Conservation (phyloP, 352 stramenopile genomes). For the Phytophthora constricta region DNA sequence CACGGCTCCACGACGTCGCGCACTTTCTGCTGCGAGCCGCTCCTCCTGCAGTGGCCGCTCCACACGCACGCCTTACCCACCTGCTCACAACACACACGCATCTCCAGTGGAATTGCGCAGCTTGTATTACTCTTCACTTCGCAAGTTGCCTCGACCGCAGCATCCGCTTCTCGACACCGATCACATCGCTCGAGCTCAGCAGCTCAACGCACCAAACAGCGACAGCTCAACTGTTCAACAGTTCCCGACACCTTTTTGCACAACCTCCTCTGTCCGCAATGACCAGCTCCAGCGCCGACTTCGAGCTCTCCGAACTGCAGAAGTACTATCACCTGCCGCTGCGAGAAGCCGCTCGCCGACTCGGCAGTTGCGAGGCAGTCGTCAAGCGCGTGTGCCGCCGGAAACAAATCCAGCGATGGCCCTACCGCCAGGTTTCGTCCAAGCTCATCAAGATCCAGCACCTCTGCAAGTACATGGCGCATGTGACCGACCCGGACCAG, state of each 20-base stretch:
- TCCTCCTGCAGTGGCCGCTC: constrained; percentile 10
- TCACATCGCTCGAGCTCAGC: no score
- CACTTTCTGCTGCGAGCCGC: constrained; percentile 35
- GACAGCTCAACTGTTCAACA: no score
- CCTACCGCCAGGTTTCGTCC: constrained; percentile 85
- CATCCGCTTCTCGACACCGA: no score
- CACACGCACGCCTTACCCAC: constrained; percentile 25
- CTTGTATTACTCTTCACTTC: constrained; percentile 39
- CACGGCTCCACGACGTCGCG: constrained; percentile 17
- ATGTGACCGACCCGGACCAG: constrained; percentile 74
- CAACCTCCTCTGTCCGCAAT: constrained; percentile 3
- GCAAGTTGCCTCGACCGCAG: constrained; percentile 37
- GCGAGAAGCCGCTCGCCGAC: constrained; percentile 70
- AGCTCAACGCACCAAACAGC: not conserved
- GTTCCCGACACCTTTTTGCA: not conserved
- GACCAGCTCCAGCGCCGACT: constrained; percentile 70
- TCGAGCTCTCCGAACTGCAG: constrained; percentile 81
- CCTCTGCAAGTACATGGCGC: constrained; percentile 86
- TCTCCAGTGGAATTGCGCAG: constrained; percentile 5
- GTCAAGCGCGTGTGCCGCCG: constrained; percentile 86
- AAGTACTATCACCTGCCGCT: constrained; percentile 89
- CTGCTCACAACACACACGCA: constrained; percentile 33
- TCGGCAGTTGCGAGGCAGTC: constrained; percentile 81
- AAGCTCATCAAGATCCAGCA: constrained; percentile 90
- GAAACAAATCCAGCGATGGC: constrained; percentile 83